phyloP scores from a whole-genome alignment of 176 grass and related monocot genomes.

The Alopecurus myosuroides region DNA sequence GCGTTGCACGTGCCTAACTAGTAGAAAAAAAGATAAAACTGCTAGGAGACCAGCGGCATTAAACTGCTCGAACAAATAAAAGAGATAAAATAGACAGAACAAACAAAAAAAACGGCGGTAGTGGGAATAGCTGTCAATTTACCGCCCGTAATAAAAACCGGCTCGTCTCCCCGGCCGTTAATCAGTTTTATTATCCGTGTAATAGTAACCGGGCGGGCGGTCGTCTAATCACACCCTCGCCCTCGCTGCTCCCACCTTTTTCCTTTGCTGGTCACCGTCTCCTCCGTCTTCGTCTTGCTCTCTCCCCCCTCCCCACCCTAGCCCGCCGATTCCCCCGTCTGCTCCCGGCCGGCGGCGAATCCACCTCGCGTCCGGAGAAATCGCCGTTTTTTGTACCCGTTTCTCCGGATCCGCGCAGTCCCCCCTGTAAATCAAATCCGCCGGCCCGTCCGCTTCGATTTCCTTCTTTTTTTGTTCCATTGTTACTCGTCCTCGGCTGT shows the following conservation, averaged over 20 bases:
- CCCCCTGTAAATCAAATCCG: neutral
- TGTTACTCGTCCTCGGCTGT: neutral
- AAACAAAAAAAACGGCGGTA: too few relatives aligned
- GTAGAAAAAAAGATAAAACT: too few relatives aligned
- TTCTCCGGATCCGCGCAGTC: neutral
- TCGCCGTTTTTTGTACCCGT: neutral
- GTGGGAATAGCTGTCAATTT: too few relatives aligned
- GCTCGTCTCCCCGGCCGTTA: too few relatives aligned
- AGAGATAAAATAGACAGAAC: too few relatives aligned
- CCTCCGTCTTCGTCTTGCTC: neutral
- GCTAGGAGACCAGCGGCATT: too few relatives aligned
- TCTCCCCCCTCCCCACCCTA: neutral
- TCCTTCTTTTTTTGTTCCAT: neutral
- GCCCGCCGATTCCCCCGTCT: neutral
- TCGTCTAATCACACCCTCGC: constrained; percentile 27
- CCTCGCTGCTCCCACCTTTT: neutral
- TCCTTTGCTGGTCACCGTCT: constrained; percentile 17
- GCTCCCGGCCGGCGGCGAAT: constrained; percentile 24
- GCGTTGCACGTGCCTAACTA: too few relatives aligned
- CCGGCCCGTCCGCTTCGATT: neutral
- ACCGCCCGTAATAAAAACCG: too few relatives aligned
- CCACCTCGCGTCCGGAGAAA: constrained; percentile 13
- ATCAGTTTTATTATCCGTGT: neutral
- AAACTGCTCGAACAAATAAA: too few relatives aligned
- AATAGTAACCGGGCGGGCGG: neutral